A percentile compares a stretch with the other conserved stretches of the same genome.
phyloP scores from a whole-genome alignment of 208 protist genomes.

The Baffinella frigidus region DNA sequence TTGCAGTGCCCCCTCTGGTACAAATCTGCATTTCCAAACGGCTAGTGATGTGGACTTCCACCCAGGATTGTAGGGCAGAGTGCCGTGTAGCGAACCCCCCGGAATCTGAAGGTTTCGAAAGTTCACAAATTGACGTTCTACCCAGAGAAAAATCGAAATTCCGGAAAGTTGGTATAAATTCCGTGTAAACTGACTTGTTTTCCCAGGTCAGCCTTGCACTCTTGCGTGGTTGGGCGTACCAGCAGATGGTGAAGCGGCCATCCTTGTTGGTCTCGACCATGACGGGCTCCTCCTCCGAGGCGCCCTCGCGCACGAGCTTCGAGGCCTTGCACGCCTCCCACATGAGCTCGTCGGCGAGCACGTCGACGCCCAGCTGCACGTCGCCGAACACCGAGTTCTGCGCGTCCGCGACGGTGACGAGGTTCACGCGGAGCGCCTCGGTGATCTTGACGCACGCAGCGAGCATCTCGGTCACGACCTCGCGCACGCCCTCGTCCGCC shows the following conservation, averaged over 20 bases:
- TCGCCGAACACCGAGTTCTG: constrained; percentile 60
- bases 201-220: too few relatives aligned
- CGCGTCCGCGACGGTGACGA: constrained; percentile 61
- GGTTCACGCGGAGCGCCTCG: constrained; percentile 48
- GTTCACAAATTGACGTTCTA: too few relatives aligned
- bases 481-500: constrained; percentile 6
- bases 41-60: too few relatives aligned
- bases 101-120: too few relatives aligned
- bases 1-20: too few relatives aligned
- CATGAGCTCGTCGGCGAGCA: constrained; percentile 66
- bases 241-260: constrained; percentile 62
- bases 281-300: constrained; percentile 63
- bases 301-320: constrained; percentile 26
- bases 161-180: too few relatives aligned
- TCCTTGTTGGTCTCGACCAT: constrained; percentile 15
- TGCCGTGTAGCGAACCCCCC: too few relatives aligned
- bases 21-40: too few relatives aligned
- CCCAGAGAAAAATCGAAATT: too few relatives aligned
- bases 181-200: too few relatives aligned
- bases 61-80: too few relatives aligned
- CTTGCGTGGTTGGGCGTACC: too few relatives aligned
- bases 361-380: constrained; percentile 66
- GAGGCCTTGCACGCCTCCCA: constrained; percentile 32
- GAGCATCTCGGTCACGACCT: constrained; percentile 27
- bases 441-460: constrained; percentile 64